Conservation (phyloP, 768 basidiomycete genomes). For the Austroboletus festivus region DNA sequence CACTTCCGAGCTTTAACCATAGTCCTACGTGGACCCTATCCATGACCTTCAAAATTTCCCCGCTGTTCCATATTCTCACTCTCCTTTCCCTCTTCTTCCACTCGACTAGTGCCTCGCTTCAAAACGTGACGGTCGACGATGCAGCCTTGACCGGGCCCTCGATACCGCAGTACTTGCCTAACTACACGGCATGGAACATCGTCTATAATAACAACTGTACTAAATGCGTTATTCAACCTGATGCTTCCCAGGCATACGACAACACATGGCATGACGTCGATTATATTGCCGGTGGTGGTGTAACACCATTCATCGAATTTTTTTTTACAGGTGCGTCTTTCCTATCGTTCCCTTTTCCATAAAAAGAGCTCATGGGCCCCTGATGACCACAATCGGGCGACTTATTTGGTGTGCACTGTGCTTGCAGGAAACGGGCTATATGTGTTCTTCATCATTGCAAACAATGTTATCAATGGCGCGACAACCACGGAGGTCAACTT, state of each 20-base stretch:
- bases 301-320: neutral
- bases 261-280: conserved; percentile 20
- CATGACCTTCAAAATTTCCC: too few species aligned
- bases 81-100: too few species aligned
- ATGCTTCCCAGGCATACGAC: conserved; percentile 4
- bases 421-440: conserved; percentile 14
- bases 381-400: neutral
- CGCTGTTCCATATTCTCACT: too few species aligned
- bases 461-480: neutral
- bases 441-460: conserved; percentile 18
- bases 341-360: neutral
- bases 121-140: conserved; percentile 19
- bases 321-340: conserved; percentile 9
- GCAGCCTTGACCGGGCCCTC: conserved; percentile 3
- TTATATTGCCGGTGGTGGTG: neutral
- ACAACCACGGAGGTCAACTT: conserved; percentile 5
- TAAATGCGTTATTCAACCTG: neutral
- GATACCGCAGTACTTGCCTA: conserved; percentile 10
- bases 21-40: too few species aligned
- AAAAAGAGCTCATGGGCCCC: too few species aligned
- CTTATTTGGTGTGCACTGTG: neutral
- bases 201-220: conserved; percentile 10
- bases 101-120: conserved; percentile 9
- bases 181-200: neutral
- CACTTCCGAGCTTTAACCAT: too few species aligned